phyloP scores from a whole-genome alignment of 2,329 filamentous ascomycete species.

The Diaporthe ilicicola region DNA sequence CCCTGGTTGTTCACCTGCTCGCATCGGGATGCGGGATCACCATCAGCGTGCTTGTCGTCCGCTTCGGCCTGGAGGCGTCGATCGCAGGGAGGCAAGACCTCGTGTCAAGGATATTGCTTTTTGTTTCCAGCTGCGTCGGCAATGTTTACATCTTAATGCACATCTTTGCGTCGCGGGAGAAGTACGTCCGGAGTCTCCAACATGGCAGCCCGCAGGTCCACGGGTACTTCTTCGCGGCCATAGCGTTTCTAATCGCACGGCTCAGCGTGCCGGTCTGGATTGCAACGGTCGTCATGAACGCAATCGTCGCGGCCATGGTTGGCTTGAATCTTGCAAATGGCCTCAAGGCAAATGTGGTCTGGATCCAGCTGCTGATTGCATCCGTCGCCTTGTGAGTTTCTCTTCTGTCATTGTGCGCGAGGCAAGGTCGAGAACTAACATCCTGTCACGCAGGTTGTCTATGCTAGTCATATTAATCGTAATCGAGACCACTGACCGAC shows the following conservation, averaged over 20 bases:
- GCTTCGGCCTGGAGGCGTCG: not conserved
- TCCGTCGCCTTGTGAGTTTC: conserved; percentile 23
- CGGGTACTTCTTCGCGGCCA: conserved; percentile 24
- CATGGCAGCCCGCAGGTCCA: conserved; percentile 22
- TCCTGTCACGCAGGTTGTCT: conserved; percentile 9
- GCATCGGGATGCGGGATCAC: conserved; percentile 7
- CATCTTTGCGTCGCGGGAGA: conserved; percentile 19
- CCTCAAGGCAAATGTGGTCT: conserved; percentile 25
- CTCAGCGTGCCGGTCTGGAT: conserved; percentile 25
- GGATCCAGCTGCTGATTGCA: conserved; percentile 19
- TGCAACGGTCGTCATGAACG: conserved; percentile 25
- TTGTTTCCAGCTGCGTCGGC: conserved; percentile 27
- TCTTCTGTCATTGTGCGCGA: too few species aligned
- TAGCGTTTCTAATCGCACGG: conserved; percentile 25
- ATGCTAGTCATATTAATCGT: conserved; percentile 9
- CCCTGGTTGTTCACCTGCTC: conserved; percentile 1
- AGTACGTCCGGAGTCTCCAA: conserved; percentile 21
- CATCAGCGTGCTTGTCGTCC: conserved; percentile 25
- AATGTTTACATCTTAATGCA: conserved; percentile 30
- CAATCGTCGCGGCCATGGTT: conserved; percentile 15
- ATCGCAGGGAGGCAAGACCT: conserved; percentile 4
- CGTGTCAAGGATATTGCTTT: conserved; percentile 25
- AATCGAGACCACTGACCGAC: conserved; percentile 29
- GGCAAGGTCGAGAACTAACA: not conserved
- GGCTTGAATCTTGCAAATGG: conserved; percentile 6